Evolutionary conservation across 2,329 filamentous ascomycete species (phyloP).

Genomic region (Aspergillus sp.): DNA sequence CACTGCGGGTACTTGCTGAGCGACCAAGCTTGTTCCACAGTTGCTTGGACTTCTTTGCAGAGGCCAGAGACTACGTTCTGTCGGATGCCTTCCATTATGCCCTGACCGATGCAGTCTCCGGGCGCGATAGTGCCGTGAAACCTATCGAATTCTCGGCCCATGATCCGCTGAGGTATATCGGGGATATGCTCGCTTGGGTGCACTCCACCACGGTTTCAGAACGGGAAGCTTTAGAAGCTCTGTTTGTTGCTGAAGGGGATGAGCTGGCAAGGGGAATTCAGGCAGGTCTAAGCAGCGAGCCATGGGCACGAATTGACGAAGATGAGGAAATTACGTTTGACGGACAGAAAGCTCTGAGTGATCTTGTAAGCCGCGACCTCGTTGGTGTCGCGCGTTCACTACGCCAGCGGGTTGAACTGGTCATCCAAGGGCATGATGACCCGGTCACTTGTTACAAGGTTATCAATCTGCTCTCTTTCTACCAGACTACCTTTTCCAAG

Average conservation of each 20-base stretch:
- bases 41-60: slow-evolving; percentile 89
- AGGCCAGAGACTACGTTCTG: slow-evolving; percentile 80
- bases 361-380: slow-evolving; percentile 83
- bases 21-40: slow-evolving; percentile 87
- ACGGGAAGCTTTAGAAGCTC: slow-evolving; percentile 81
- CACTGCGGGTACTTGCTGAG: slow-evolving; percentile 83
- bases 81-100: slow-evolving; percentile 88
- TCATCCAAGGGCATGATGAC: slow-evolving; percentile 90
- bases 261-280: slow-evolving; percentile 82
- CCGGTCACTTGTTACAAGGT: slow-evolving; percentile 86
- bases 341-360: slow-evolving; percentile 74
- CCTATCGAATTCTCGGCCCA: slow-evolving; percentile 94
- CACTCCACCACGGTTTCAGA: slow-evolving; percentile 94
- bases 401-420: slow-evolving; percentile 86
- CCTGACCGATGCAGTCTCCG: slow-evolving; percentile 68
- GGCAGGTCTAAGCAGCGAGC: slow-evolving; percentile 75
- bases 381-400: slow-evolving; percentile 78
- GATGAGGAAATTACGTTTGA: slow-evolving; percentile 66
- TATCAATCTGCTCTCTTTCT: slow-evolving; percentile 85
- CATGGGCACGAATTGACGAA: slow-evolving; percentile 71
- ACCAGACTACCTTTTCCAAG: slow-evolving; percentile 78
- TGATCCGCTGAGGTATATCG: slow-evolving; percentile 85
- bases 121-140: slow-evolving; percentile 66
- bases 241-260: slow-evolving; percentile 88
- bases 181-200: slow-evolving; percentile 97